These are phyloP conservation scores for Beauveria brongniartii DNA, from an alignment of 2,329 filamentous ascomycete species.

Conservation along the genomic window DNA sequence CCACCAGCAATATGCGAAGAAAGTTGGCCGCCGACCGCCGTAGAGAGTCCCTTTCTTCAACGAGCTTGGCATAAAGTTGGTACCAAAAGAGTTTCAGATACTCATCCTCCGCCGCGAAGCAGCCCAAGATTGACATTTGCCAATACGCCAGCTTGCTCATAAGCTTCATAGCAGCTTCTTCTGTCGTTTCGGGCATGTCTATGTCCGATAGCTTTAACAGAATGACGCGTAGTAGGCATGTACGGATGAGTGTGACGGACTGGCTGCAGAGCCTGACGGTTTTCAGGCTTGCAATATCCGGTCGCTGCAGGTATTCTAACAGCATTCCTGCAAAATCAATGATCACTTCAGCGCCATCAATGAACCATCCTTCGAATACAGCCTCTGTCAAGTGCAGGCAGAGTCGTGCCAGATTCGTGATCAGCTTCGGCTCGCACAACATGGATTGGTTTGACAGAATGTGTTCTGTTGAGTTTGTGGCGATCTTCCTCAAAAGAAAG, in stretches of 20 bases:
- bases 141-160: constrained; percentile 87
- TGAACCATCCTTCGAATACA: constrained; percentile 93
- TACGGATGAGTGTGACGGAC: constrained; percentile 66
- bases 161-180: constrained; percentile 59
- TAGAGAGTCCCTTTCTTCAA: constrained; percentile 59
- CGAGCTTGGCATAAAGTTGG: constrained; percentile 81
- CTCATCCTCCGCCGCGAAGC: constrained; percentile 69
- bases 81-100: constrained; percentile 85
- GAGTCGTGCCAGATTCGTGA: constrained; percentile 82
- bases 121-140: constrained; percentile 82
- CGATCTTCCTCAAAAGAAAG: constrained; percentile 68
- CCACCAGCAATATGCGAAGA: constrained; percentile 86
- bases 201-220: constrained; percentile 78
- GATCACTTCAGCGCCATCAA: constrained; percentile 74
- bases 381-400: constrained; percentile 77
- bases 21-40: constrained; percentile 73
- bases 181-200: constrained; percentile 53
- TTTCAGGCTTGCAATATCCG: constrained; percentile 73
- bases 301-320: constrained; percentile 80
- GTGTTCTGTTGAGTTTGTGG: constrained; percentile 61
- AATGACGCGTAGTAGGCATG: constrained; percentile 69
- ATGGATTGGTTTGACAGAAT: constrained; percentile 65
- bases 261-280: constrained; percentile 86
- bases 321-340: constrained; percentile 81
- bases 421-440: constrained; percentile 70